Conservation (phyloP, 345 rosid species). For the Acer yangbiense region DNA sequence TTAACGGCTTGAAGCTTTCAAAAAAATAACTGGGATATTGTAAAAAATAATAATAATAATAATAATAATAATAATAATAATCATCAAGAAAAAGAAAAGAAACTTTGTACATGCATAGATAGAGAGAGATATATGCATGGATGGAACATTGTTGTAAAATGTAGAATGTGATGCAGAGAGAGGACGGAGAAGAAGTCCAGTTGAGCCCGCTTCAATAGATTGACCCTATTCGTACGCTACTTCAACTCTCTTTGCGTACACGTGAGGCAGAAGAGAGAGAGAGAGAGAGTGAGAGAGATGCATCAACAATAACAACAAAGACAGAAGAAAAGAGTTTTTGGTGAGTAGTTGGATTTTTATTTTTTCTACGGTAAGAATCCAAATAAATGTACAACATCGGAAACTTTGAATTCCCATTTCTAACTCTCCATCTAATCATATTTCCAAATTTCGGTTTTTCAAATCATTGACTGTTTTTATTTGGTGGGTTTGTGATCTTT, state of each 20-base stretch:
- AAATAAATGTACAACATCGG: neutral
- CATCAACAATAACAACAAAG: constrained; percentile 8
- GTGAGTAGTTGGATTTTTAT: constrained; percentile 9
- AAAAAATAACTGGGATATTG: no score
- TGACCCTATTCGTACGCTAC: constrained; percentile 38
- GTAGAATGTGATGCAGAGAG: neutral
- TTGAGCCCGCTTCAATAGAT: constrained; percentile 38
- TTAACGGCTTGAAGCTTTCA: no score
- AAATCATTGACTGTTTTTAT: neutral
- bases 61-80: no score
- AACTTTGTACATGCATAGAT: no score
- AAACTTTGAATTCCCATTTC: constrained; percentile 1
- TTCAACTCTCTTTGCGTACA: constrained; percentile 12
- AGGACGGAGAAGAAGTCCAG: constrained; percentile 11
- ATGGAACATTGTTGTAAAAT: neutral
- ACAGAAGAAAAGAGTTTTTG: neutral
- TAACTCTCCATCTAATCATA: neutral
- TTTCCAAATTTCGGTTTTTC: neutral
- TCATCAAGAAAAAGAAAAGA: no score
- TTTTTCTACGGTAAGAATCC: constrained; percentile 30
- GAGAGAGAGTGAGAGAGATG: neutral
- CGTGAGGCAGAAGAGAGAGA: neutral
- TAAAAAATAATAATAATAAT: no score
- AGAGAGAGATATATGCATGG: neutral
- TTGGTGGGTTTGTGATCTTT: no score